Percentiles rank a stretch among this genome's conserved stretches.
Conservation (phyloP, 1,139 yeast species). For the Blastobotrys malaysiensis region DNA sequence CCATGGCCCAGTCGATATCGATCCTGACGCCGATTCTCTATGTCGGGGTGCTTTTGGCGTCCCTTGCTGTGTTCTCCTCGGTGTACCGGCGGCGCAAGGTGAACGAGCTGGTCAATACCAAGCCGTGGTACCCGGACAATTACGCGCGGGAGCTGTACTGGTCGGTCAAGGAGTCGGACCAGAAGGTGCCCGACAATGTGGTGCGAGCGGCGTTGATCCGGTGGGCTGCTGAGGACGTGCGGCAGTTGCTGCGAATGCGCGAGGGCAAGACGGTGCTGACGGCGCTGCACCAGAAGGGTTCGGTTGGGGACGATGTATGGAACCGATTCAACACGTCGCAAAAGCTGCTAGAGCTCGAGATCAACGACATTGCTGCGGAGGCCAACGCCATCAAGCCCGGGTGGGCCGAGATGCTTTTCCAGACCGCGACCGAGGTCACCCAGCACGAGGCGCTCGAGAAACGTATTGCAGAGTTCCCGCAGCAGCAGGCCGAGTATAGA, state of each 20-base stretch:
- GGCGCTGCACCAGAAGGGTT: slow-evolving; percentile 75
- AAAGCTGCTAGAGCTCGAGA: slow-evolving; percentile 73
- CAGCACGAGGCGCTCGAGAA: slow-evolving; percentile 87
- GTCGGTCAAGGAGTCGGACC: slow-evolving; percentile 48
- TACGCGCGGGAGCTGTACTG: slow-evolving; percentile 59
- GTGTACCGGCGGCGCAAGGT: slow-evolving; percentile 60
- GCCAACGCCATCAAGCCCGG: slow-evolving; percentile 69
- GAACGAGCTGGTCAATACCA: slow-evolving; percentile 43
- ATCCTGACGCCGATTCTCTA: slow-evolving; percentile 80
- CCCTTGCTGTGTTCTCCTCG: slow-evolving; percentile 70
- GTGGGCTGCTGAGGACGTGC: slow-evolving; percentile 67
- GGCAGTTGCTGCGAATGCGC: slow-evolving; percentile 64
- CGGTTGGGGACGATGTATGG: slow-evolving; percentile 84
- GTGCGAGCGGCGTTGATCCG: slow-evolving; percentile 77
- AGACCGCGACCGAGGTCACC: slow-evolving; percentile 81
- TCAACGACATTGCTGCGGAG: slow-evolving; percentile 71
- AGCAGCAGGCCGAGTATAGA: slow-evolving; percentile 25
- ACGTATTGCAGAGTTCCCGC: slow-evolving; percentile 60
- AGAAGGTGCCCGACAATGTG: slow-evolving; percentile 73
- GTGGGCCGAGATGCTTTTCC: slow-evolving; percentile 75
- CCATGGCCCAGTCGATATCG: slow-evolving; percentile 47
- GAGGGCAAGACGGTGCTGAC: slow-evolving; percentile 65
- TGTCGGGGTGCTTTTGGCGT: slow-evolving; percentile 61
- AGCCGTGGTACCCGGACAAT: slow-evolving; percentile 67
- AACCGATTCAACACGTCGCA: slow-evolving; percentile 73